phyloP scores from a whole-genome alignment of 2,329 filamentous ascomycete species.

The Clarireedia monteithiana region DNA sequence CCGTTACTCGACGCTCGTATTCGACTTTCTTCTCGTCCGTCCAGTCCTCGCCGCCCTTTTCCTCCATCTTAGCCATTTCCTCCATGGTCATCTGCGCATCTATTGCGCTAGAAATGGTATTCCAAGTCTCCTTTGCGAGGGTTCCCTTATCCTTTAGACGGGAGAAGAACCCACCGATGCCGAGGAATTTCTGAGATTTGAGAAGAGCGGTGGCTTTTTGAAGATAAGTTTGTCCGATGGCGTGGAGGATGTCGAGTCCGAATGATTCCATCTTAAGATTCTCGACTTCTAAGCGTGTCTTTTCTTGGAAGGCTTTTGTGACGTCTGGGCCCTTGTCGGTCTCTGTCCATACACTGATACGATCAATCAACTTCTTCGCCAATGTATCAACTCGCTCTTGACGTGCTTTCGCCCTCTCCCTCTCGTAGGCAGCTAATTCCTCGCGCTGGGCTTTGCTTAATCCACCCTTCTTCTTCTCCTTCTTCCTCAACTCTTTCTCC shows the following conservation, averaged over 20 bases:
- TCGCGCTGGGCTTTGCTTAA: slow-evolving; percentile 89
- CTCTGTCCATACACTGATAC: slow-evolving; percentile 92
- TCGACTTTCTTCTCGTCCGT: slow-evolving; percentile 95
- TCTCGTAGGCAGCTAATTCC: slow-evolving; percentile 80
- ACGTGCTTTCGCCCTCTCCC: slow-evolving; percentile 73
- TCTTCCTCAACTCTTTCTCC: slow-evolving; percentile 67
- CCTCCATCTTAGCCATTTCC: slow-evolving; percentile 95
- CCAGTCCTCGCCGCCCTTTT: slow-evolving; percentile 93
- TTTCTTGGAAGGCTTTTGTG: slow-evolving; percentile 83
- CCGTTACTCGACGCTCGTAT: slow-evolving; percentile 91
- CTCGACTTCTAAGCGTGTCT: slow-evolving; percentile 90
- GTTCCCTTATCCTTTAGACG: slow-evolving; percentile 94
- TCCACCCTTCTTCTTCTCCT: slow-evolving; percentile 83
- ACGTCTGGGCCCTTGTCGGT: slow-evolving; percentile 84
- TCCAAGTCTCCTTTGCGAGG: slow-evolving; percentile 97
- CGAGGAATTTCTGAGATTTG: slow-evolving; percentile 94
- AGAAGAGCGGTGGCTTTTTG: slow-evolving; percentile 81
- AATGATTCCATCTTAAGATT: slow-evolving; percentile 99
- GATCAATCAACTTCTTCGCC: slow-evolving; percentile 76
- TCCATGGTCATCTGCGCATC: slow-evolving; percentile 98
- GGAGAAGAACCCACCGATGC: slow-evolving; percentile 90
- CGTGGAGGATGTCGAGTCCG: slow-evolving; percentile 90
- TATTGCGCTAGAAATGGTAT: slow-evolving; percentile 90
- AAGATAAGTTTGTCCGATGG: slow-evolving; percentile 85
- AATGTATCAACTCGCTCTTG: slow-evolving; percentile 86